Percentiles rank a stretch among this genome's conserved stretches.
These are phyloP conservation scores for Rutidosis leptorrhynchoides DNA, from an alignment of 129 eudicot genomes.

Conservation along the genomic window DNA sequence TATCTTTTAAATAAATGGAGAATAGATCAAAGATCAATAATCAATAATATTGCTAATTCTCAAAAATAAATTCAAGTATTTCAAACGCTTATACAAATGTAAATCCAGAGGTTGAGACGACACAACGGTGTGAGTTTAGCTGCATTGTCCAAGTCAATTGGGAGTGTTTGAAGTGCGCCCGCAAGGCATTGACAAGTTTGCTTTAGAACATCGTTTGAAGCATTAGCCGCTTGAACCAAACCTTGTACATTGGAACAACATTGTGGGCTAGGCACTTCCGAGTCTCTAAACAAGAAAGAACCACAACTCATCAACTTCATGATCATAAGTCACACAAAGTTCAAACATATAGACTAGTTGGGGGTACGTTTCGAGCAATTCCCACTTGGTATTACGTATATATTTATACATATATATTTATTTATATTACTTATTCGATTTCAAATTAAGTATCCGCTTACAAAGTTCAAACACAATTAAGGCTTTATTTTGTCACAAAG, in stretches of 20 bases:
- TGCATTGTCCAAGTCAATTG: slow-evolving; percentile 16
- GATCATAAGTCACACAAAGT: too few species aligned
- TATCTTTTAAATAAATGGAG: too few species aligned
- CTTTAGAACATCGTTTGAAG: slow-evolving; percentile 27
- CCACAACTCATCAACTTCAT: slow-evolving; percentile 7
- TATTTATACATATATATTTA: too few species aligned
- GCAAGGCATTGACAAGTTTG: slow-evolving; percentile 24
- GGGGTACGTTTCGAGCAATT: too few species aligned
- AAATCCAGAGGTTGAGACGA: slow-evolving; percentile 12
- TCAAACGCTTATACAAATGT: slow-evolving; percentile 25
- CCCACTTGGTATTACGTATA: too few species aligned
- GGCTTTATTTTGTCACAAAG: too few species aligned
- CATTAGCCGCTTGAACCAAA: slow-evolving; percentile 20
- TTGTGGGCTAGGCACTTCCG: neutral
- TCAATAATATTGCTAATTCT: neutral
- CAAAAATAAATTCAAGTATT: neutral
- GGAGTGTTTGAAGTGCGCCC: slow-evolving; percentile 4
- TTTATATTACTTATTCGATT: too few species aligned
- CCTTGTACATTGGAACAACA: slow-evolving; percentile 28
- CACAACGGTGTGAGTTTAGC: slow-evolving; percentile 24
- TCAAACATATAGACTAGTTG: too few species aligned
- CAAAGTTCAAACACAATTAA: too few species aligned
- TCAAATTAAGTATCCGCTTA: too few species aligned
- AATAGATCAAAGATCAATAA: too few species aligned
- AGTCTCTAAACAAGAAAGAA: slow-evolving; percentile 23